A percentile compares a stretch with the other conserved stretches of the same genome.
phyloP scores from a whole-genome alignment of 305 asterid species.

The Solanum hybrid region DNA sequence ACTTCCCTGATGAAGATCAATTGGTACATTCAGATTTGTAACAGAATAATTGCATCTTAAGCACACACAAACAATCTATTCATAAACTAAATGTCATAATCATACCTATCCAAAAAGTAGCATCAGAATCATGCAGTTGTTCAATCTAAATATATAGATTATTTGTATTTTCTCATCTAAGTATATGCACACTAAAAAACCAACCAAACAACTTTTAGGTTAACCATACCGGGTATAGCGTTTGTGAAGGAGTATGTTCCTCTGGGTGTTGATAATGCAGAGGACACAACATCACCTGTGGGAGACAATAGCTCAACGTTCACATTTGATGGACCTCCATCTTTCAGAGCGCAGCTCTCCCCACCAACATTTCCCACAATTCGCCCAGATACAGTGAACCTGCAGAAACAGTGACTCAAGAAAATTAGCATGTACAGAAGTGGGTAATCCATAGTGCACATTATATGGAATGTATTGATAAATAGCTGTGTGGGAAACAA shows the following conservation, averaged over 20 bases:
- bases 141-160: not conserved
- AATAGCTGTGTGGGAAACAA: not conserved
- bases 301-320: conserved; percentile 66
- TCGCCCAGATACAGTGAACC: conserved; percentile 72
- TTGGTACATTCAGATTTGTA: conserved; percentile 8
- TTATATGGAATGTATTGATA: not conserved
- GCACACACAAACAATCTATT: not conserved
- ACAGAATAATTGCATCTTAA: not conserved
- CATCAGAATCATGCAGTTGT: not conserved
- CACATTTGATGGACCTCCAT: conserved; percentile 80
- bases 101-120: not conserved
- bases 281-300: conserved; percentile 56
- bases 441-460: not conserved
- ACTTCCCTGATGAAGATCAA: conserved; percentile 51
- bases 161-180: not conserved
- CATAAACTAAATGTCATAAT: not conserved
- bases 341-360: conserved; percentile 53
- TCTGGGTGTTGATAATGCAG: conserved; percentile 56
- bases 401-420: conserved; percentile 25
- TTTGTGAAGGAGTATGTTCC: conserved; percentile 74
- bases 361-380: conserved; percentile 84
- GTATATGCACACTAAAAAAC: not conserved
- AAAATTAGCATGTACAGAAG: conserved; percentile 7
- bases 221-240: conserved; percentile 62
- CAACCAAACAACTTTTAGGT: not conserved